Conservation (phyloP, 768 basidiomycete species). For the Suillus americanus region DNA sequence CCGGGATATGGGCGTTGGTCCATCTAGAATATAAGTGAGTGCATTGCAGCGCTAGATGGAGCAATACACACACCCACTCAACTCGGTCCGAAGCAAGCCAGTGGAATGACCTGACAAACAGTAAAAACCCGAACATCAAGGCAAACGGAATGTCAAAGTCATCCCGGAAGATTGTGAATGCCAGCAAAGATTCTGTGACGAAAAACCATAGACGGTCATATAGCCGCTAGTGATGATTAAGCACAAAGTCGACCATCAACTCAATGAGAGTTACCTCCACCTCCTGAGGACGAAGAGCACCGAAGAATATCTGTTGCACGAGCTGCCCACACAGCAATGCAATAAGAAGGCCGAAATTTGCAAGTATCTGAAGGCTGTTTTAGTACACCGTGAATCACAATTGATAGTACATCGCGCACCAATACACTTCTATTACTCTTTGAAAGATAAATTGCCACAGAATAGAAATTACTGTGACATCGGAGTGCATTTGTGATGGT, state of each 20-base stretch:
- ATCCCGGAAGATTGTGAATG: constrained; percentile 96
- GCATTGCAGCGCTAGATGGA: constrained; percentile 3
- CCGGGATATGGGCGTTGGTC: constrained; percentile 92
- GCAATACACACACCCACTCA: constrained; percentile 75
- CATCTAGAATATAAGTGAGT: constrained; percentile 66
- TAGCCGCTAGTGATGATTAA: constrained; percentile 61
- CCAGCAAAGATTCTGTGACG: constrained; percentile 92
- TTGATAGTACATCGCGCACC: constrained; percentile 48
- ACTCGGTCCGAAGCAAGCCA: constrained; percentile 96
- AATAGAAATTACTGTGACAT: constrained; percentile 89
- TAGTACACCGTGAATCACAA: constrained; percentile 4
- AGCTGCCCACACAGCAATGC: constrained; percentile 74
- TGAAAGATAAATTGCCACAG: constrained; percentile 88
- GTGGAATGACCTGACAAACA: constrained; percentile 97
- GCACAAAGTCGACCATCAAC: not conserved
- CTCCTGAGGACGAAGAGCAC: constrained; percentile 81
- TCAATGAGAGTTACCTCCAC: constrained; percentile 66
- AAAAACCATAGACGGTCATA: constrained; percentile 98
- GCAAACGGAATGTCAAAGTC: constrained; percentile 93
- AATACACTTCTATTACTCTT: constrained; percentile 91
- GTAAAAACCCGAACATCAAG: constrained; percentile 90
- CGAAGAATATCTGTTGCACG: constrained; percentile 90
- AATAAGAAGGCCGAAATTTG: constrained; percentile 84
- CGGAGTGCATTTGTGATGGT: constrained; percentile 80
- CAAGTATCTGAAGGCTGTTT: constrained; percentile 61